phyloP scores from a whole-genome alignment of 352 stramenopile species.

The Phytophthora agathidicida region DNA sequence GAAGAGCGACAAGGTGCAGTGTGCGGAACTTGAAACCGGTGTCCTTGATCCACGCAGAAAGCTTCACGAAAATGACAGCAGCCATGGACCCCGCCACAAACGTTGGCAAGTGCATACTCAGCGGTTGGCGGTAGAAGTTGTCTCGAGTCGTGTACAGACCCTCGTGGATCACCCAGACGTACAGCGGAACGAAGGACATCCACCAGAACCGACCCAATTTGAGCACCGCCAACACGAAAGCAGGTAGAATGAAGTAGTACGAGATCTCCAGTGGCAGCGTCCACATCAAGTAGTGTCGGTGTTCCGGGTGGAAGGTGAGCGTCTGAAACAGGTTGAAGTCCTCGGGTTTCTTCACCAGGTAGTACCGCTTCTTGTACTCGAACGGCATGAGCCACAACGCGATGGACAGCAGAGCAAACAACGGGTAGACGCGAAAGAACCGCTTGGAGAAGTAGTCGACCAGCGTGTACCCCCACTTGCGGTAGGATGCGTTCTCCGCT shows the following conservation, averaged over 20 bases:
- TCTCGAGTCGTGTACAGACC: slow-evolving; percentile 2
- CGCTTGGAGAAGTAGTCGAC: slow-evolving; percentile 21
- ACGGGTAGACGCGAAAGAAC: slow-evolving; percentile 18
- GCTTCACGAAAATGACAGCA: slow-evolving; percentile 8
- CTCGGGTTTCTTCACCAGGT: background rate
- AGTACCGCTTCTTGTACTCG: slow-evolving; percentile 12
- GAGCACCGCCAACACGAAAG: slow-evolving; percentile 5
- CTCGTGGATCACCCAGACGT: slow-evolving; percentile 18
- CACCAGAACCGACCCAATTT: slow-evolving; percentile 12
- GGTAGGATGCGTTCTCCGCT: background rate
- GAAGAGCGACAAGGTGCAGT: background rate
- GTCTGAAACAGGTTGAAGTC: slow-evolving; percentile 9
- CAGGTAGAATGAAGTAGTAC: slow-evolving; percentile 20
- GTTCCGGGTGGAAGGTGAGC: slow-evolving; percentile 10
- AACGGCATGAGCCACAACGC: slow-evolving; percentile 12
- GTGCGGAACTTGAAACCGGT: background rate
- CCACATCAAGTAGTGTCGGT: slow-evolving; percentile 17
- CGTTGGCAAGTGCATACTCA: slow-evolving; percentile 13
- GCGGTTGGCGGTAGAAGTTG: slow-evolving; percentile 8
- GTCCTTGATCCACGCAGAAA: slow-evolving; percentile 1
- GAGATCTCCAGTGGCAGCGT: slow-evolving; percentile 18
- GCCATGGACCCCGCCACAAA: slow-evolving; percentile 15
- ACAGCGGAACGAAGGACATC: slow-evolving; percentile 1
- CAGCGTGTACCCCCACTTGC: slow-evolving; percentile 14
- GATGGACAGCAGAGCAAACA: slow-evolving; percentile 6